Evolutionary conservation across 305 asterid species (phyloP).

Genomic region (Fraxinus nigra): DNA sequence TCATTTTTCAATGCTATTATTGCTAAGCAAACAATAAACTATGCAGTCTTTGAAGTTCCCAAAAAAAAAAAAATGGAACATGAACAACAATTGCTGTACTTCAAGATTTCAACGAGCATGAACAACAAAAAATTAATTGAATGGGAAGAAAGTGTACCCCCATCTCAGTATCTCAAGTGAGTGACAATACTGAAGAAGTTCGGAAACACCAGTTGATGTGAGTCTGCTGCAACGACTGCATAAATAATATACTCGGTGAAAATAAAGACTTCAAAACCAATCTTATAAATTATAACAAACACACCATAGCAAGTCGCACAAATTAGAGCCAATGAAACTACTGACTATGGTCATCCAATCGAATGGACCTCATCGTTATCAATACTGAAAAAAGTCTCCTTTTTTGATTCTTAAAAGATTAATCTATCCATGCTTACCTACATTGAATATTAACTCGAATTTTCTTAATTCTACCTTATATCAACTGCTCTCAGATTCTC

Average conservation of each 20-base stretch:
- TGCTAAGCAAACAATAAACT: neutral
- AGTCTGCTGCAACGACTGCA: conserved; percentile 68
- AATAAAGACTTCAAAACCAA: neutral
- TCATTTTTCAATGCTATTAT: neutral
- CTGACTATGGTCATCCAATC: neutral
- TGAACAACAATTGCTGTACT: neutral
- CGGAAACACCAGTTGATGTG: conserved; percentile 63
- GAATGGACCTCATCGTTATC: neutral
- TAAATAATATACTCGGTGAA: conserved; percentile 17
- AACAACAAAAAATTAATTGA: neutral
- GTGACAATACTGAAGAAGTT: conserved; percentile 62
- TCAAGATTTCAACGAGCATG: conserved; percentile 14
- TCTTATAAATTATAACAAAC: neutral
- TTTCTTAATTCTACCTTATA: conserved; percentile 54
- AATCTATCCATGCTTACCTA: neutral
- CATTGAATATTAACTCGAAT: conserved; percentile 9
- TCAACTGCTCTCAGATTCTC: conserved; percentile 62
- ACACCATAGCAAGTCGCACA: neutral
- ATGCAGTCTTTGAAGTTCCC: conserved; percentile 1
- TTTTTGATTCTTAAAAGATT: neutral
- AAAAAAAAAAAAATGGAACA: neutral
- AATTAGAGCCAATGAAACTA: conserved; percentile 2
- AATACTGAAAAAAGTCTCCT: neutral
- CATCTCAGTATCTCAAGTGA: conserved; percentile 85
- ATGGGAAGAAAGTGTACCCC: conserved; percentile 61